phyloP scores from a whole-genome alignment of 2,329 filamentous ascomycete species.

The Penicillium brevicompactum region DNA sequence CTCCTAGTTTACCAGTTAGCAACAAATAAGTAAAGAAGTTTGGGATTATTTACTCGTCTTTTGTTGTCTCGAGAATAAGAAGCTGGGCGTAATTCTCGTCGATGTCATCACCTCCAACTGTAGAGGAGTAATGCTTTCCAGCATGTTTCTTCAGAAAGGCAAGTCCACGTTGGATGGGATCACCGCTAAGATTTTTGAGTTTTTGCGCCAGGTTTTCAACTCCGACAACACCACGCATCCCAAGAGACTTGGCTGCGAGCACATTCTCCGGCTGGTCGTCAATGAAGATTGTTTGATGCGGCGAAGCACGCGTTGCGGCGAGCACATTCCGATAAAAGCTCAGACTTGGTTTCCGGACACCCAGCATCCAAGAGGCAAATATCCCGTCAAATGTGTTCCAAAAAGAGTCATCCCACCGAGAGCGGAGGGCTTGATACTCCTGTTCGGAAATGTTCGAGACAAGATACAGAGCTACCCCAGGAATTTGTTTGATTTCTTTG shows the following conservation, averaged over 20 bases:
- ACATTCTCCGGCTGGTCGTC: conserved; percentile 36
- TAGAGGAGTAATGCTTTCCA: conserved; percentile 18
- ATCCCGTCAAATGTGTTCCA: conserved; percentile 39
- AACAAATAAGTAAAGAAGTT: not conserved
- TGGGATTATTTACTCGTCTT: conserved; percentile 13
- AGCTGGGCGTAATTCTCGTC: conserved; percentile 33
- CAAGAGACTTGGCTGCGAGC: conserved; percentile 26
- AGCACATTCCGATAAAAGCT: conserved; percentile 38
- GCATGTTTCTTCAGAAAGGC: conserved; percentile 3
- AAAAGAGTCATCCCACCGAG: not conserved
- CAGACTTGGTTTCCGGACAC: conserved; percentile 39
- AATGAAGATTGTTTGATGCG: conserved; percentile 28
- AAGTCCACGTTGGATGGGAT: conserved; percentile 7
- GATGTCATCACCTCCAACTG: conserved; percentile 22
- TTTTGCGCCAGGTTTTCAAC: not conserved
- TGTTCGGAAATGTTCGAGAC: not conserved
- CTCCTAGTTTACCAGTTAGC: not conserved
- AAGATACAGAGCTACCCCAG: not conserved
- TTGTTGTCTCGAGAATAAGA: conserved; percentile 27
- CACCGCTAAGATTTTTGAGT: conserved; percentile 2
- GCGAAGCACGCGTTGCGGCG: conserved; percentile 14
- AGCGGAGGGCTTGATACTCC: not conserved
- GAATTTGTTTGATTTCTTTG: not conserved
- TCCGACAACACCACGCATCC: conserved; percentile 27
- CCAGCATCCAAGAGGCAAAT: conserved; percentile 36